Evolutionary conservation across 768 basidiomycete genomes (phyloP), one percentile per base, ranked within the genome.

Genomic region (Termitomyces sp.): DNA sequence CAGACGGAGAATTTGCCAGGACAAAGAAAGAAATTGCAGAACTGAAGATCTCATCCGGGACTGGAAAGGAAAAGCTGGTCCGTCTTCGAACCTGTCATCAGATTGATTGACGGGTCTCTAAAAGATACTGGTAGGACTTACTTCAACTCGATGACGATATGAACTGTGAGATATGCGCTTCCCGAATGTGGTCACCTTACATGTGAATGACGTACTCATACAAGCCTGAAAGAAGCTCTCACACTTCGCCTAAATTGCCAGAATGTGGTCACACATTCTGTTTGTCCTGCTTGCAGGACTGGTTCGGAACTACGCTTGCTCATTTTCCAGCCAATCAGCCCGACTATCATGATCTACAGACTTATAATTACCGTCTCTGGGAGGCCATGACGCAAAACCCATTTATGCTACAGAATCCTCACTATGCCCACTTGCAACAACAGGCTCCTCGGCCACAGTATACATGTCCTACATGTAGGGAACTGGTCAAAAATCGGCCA

Each of bases 241-340:
- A 54, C 35, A 26, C 12, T 40, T 47, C 57, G 19, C 46, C 19
- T 62, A 89, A 87, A 5, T 73, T 90, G 21, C 68, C 79, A 6
- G 77, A 76, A 41, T 91, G 88, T 54, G 88, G 88, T 3, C 88
- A 91, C 67, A 79, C 81, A 0, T 89, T 85, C 64, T 91, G 87
- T 64, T 71, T 79, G 59, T 66, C 66, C 5, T 90, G 87, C 61
- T 73, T 90, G 8, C 72, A 75, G 46, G 80, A 83, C 62, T 80
- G 79, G 79, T 78, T 80, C 46, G 65, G 67, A 52, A 78, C 79
- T 3, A 76, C 70, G 0, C 77, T 81, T 50, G 72, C 69, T 0
- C 77, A 79, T 59, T 81, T 86, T 59, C 70, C 80, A 61, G 65
- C 69, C 6, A 60, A 66, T 1, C 66, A 85, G 60, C 85, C 85